A percentile compares a stretch with the other conserved stretches of the same genome.
Conservation (phyloP, 1,284 basidiomycete genomes). For the Puccinia coronata region DNA sequence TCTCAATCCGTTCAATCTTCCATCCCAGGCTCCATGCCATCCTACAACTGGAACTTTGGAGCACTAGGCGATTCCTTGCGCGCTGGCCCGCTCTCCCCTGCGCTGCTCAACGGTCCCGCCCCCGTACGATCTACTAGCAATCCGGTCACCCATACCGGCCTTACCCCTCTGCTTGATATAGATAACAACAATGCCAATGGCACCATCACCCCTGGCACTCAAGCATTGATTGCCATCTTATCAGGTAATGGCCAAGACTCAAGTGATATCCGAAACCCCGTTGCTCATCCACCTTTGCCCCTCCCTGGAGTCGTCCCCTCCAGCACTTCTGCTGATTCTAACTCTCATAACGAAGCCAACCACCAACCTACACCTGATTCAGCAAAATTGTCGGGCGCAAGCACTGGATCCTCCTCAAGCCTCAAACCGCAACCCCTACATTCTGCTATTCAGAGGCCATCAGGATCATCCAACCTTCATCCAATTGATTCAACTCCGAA, state of each 20-base stretch:
- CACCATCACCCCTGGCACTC: conserved; percentile 57
- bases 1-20: conserved; percentile 33
- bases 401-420: conserved; percentile 4
- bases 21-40: conserved; percentile 13
- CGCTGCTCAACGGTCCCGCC: conserved; percentile 85
- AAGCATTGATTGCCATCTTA: conserved; percentile 34
- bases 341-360: conserved; percentile 8
- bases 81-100: conserved; percentile 86
- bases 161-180: conserved; percentile 22
- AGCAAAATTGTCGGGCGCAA: not conserved
- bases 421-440: not conserved
- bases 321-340: conserved; percentile 2
- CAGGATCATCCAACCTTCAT: not conserved
- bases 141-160: conserved; percentile 49
- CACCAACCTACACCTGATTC: not conserved
- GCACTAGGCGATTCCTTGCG: conserved; percentile 70
- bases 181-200: conserved; percentile 68
- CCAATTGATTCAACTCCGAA: conserved; percentile 4
- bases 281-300: not conserved
- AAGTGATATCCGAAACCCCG: conserved; percentile 14
- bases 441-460: not conserved
- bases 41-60: conserved; percentile 31
- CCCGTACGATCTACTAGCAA: conserved; percentile 57
- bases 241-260: conserved; percentile 6
- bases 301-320: not conserved